Base-by-base conservation (phyloP, 73 alveolate genomes). In the Loxodes magnus region DNA sequence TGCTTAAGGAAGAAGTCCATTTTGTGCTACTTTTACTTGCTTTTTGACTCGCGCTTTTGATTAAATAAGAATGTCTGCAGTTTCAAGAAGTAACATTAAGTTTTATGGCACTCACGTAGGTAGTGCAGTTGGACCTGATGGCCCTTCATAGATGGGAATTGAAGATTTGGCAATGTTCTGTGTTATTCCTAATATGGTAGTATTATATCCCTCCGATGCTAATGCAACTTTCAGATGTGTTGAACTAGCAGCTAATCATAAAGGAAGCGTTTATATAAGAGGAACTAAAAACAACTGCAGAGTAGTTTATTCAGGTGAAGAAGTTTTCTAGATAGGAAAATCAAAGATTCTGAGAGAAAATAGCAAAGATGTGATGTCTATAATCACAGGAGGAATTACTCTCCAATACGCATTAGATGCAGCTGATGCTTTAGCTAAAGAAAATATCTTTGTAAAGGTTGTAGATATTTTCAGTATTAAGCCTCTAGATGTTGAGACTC, bases 21-120 rank as follows among this genome's bases (percentile, higher is more conserved):
- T 79, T 67, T 52, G 78, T 28, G 55, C 93, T 38, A 66, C 93
- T 14, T 79, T 79, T 58, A 78, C 80, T 26, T 67, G 84, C 21
- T 79, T 79, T 79, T 79, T 73, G 68, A 41, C 87, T 2, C 64
- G 93, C 65, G 83, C 79, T 25, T 73, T 23, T 48, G 93, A 79
- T 51, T 72, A 73, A 17, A 72, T 79, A 41, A 71, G 93, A 64
- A 64, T 79, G 79, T 82, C 79, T n/a, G 93, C 87, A 10, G 49
- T 79, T 28, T 41, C 74, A 58, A 61, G 53, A 44, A 64, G 65
- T 36, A 55, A 79, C 31, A 62, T 79, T 10, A 79, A 79, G 23
- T 66, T 72, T 44, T 79, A 54, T 10, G 93, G 93, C 41, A 66
- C 93, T 33, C 93, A 79, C 56, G 53, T 74, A 21, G 93, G 93